Evolutionary conservation across 805 yeast genomes (phyloP), one percentile per base, ranked within the genome.

Genomic region (Suhomyces emberorum): DNA sequence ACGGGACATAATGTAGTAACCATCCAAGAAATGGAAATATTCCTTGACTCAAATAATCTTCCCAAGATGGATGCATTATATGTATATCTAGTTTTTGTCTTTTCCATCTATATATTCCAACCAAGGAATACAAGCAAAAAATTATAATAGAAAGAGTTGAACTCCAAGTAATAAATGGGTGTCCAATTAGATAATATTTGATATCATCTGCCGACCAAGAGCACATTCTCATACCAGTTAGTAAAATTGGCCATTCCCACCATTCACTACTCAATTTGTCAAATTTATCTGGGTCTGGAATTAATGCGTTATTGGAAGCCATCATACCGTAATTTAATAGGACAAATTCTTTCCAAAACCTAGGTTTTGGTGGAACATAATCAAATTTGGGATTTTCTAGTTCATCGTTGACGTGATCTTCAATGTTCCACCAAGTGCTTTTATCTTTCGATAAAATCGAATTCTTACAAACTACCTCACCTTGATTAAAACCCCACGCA

Each of bases 401-500:
- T 12, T 67, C 54, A 15, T 67, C 70, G 54, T 82, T 80, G 41
- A 60, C 63, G 59, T 83, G 88, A 47, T 74, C 74, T 58, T 85
- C 95, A 38, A 85, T 57, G 59, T 85, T 85, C 95, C 95, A 85
- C 83, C 85, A 79, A 7, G 88, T 78, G 37, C 74, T 68, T 52
- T 78, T 77, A 57, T 83, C 88, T 36, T 67, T 66, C 8, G 59
- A 44, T 18, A 76, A 60, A 52, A 79, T 65, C 0, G 76, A 59
- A 5, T 66, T 53, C 45, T 76, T 76, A 59, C 95, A 85, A 6
- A 80, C 76, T 28, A 85, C 86, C 59, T 85, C 95, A 34, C 84
- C 82, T 60, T 85, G 95, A 53, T 79, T 79, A 64, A 77, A 85
- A 32, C 95, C 95, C 95, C 95, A 85, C 9, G 77, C 73, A 11